A percentile compares a stretch with the other conserved stretches of the same genome.
These are phyloP conservation scores for Cercophora samala DNA, from an alignment of 495 filamentous ascomycete genomes.

Conservation along the genomic window DNA sequence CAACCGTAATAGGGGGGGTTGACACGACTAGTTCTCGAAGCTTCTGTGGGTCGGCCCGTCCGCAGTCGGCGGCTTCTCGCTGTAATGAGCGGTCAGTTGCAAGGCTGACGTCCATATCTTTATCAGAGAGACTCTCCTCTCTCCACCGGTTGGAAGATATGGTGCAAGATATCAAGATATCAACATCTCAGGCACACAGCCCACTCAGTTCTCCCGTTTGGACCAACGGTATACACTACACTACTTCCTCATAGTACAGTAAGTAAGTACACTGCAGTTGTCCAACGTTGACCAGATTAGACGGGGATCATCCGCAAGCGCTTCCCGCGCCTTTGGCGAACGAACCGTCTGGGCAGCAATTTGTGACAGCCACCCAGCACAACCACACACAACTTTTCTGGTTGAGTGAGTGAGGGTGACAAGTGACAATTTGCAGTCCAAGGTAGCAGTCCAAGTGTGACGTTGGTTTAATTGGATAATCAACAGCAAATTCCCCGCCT, in stretches of 20 bases:
- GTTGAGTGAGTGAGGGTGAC: background rate
- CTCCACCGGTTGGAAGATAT: too few relatives aligned
- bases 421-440: background rate
- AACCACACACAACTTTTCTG: background rate
- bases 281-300: background rate
- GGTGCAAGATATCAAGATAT: background rate
- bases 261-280: background rate
- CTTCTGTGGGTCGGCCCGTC: constrained; percentile 39
- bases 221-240: too few relatives aligned
- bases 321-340: background rate
- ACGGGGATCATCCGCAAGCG: background rate
- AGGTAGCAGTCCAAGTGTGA: constrained; percentile 1
- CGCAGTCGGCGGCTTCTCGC: constrained; percentile 15
- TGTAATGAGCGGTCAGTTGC: background rate
- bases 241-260: background rate
- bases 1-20: constrained; percentile 7
- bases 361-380: constrained; percentile 2
- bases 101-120: background rate
- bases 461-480: background rate
- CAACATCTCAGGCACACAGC: background rate
- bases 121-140: too few relatives aligned
- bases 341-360: background rate
- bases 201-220: too few relatives aligned
- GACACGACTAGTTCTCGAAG: constrained; percentile 41
- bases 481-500: background rate